Conservation (phyloP, 768 basidiomycete species). For the Bullera alba region DNA sequence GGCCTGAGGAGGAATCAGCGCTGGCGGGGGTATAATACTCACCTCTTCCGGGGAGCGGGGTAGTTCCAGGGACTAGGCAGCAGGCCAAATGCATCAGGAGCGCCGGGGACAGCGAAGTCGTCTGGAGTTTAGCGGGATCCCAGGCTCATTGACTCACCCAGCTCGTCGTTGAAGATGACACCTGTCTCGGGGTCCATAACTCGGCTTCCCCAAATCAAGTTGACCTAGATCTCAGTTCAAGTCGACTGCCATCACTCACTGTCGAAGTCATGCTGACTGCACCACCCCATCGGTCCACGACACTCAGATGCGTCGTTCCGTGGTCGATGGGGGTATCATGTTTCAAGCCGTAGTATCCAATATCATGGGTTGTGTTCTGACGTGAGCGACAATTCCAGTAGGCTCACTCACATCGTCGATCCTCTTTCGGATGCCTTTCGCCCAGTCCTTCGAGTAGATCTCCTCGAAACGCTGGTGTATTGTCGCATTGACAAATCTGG, state of each 20-base stretch:
- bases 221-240: slow-evolving; percentile 50
- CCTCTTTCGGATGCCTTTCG: slow-evolving; percentile 56
- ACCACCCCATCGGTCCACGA: slow-evolving; percentile 77
- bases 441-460: slow-evolving; percentile 54
- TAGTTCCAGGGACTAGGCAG: slow-evolving; percentile 57
- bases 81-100: slow-evolving; percentile 63
- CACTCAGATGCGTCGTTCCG: slow-evolving; percentile 87
- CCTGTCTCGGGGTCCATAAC: slow-evolving; percentile 84
- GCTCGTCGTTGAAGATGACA: slow-evolving; percentile 82
- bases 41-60: slow-evolving; percentile 70
- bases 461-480: slow-evolving; percentile 56
- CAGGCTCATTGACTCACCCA: slow-evolving; percentile 34
- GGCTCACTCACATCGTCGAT: slow-evolving; percentile 69
- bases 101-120: slow-evolving; percentile 81
- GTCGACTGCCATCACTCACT: slow-evolving; percentile 7
- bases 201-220: slow-evolving; percentile 78
- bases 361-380: slow-evolving; percentile 71
- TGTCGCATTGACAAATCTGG: slow-evolving; percentile 57
- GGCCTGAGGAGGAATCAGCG: slow-evolving; percentile 57
- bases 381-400: slow-evolving; percentile 4
- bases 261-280: slow-evolving; percentile 78
- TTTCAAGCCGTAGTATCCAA: slow-evolving; percentile 75
- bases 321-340: slow-evolving; percentile 73
- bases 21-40: slow-evolving; percentile 1
- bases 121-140: slow-evolving; percentile 51